Base-by-base conservation (phyloP, 164 flowering plant genomes). In the Stephania cephalantha region DNA sequence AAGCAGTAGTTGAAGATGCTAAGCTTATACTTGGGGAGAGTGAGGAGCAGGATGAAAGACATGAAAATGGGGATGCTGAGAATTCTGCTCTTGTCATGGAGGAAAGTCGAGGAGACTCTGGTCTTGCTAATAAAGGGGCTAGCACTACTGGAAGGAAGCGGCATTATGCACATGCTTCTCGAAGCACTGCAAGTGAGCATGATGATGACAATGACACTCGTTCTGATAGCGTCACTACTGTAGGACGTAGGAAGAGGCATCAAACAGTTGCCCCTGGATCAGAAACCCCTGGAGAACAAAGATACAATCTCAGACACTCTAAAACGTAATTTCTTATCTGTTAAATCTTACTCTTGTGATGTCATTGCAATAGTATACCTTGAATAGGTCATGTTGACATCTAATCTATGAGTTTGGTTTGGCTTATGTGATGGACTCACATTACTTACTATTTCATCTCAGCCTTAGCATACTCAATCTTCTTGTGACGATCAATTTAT, bases 261-360 rank as follows among this genome's bases (percentile, higher is more conserved):
- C 92, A 88, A 78, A 85, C 84, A 30, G 84, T 77, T 68, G 80
- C 86, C 63, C 78, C 83, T 13, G 79, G 81, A 35, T 63, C 70
- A 7, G 86, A 86, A 75, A 77, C 88, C 70, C 91, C 92, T 42
- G 95, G 86, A 11, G 82, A 79, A 82, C 83, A 55, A 25, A 88
- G 97, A 45, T 96, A 96, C 83, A 90, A 96, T 81, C 91, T 96
- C 64, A 86, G 98, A 79, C 88, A 83, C 48, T 87, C 81, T 35
- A 90, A 83, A 79, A 81, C 67, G 98, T 96, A 84, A 85, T 58
- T 18, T 58, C 65, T 8, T 58, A 35, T 35, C 42, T 0, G 42
- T 35, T 35, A 35, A 35, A 35, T 35, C 42, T 35, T 35, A 35
- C 42, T 35, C 42, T 35, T 35, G 42, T 35, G 42, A 35, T 35